phyloP scores from a whole-genome alignment of 495 filamentous ascomycete species.

The Xylaria telfairii region DNA sequence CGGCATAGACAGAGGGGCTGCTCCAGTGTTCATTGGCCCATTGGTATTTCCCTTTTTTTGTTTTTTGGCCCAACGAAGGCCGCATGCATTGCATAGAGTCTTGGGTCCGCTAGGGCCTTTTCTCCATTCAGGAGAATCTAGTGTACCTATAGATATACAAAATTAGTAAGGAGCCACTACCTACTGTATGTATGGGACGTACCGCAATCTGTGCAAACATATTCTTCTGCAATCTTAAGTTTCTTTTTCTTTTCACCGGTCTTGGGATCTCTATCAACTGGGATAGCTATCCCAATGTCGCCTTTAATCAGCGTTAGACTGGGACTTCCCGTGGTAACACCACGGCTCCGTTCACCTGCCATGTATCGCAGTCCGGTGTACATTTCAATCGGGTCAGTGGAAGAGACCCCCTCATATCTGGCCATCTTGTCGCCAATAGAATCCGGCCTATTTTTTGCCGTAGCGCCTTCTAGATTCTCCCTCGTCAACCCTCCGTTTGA shows the following conservation, averaged over 20 bases:
- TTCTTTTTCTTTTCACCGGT: conserved; percentile 86
- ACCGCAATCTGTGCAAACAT: conserved; percentile 96
- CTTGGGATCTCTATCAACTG: conserved; percentile 70
- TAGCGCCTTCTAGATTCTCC: conserved; percentile 79
- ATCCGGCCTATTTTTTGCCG: conserved; percentile 70
- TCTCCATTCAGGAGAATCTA: conserved; percentile 95
- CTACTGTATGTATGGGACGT: conserved; percentile 30
- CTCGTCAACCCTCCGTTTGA: conserved; percentile 72
- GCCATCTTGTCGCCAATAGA: conserved; percentile 80
- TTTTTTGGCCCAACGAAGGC: conserved; percentile 82
- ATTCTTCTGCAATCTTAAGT: conserved; percentile 87
- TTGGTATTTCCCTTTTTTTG: conserved; percentile 66
- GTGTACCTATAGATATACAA: conserved; percentile 56
- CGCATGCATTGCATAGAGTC: conserved; percentile 96
- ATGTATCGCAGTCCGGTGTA: conserved; percentile 87
- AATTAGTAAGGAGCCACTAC: conserved; percentile 5
- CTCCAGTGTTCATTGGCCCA: conserved; percentile 23
- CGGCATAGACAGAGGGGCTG: conserved; percentile 21
- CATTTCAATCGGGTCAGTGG: conserved; percentile 91
- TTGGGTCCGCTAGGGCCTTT: conserved; percentile 95
- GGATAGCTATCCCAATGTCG: conserved; percentile 84
- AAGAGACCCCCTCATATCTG: conserved; percentile 72
- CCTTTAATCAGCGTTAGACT: conserved; percentile 83
- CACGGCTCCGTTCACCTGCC: conserved; percentile 86
- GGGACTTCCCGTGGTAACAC: conserved; percentile 84